A percentile compares a stretch with the other conserved stretches of the same genome.
These are phyloP conservation scores for Tetradesmus lagerheimii DNA, from an alignment of 139 green algal genomes.

Conservation along the genomic window DNA sequence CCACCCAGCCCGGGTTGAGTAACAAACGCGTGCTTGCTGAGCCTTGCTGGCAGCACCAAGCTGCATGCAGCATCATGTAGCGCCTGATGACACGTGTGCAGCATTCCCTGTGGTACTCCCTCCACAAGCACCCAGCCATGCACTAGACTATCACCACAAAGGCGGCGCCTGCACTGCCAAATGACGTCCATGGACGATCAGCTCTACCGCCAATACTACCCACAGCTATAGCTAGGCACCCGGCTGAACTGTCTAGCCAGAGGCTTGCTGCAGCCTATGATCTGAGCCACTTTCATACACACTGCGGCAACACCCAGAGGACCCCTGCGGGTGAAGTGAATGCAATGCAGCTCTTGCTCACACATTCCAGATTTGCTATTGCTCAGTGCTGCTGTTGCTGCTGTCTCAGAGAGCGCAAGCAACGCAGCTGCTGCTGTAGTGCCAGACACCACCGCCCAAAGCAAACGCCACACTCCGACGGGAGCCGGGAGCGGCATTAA, in stretches of 20 bases:
- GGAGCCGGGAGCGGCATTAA: too few relatives aligned
- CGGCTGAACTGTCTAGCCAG: background rate
- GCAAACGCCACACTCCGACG: background rate
- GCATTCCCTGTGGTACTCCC: too few relatives aligned
- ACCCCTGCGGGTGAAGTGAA: background rate
- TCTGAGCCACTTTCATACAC: background rate
- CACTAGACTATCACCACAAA: background rate
- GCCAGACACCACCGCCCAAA: background rate
- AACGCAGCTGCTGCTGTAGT: background rate
- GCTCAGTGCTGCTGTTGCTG: background rate
- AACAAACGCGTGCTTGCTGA: too few relatives aligned
- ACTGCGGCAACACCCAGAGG: background rate
- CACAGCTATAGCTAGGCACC: background rate
- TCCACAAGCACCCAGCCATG: too few relatives aligned
- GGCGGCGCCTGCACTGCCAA: background rate
- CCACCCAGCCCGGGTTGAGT: too few relatives aligned
- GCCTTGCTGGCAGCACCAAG: too few relatives aligned
- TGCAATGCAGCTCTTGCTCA: background rate
- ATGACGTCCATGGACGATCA: background rate
- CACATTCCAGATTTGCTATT: background rate
- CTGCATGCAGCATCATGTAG: too few relatives aligned
- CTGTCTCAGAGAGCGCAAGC: background rate
- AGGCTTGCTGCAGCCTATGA: background rate
- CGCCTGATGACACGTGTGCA: too few relatives aligned
- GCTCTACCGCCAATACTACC: background rate